Evolutionary conservation across 176 grass and related monocot genomes (phyloP), one percentile per base, ranked within the genome.

Genomic region (Tillandsia fasciculata): DNA sequence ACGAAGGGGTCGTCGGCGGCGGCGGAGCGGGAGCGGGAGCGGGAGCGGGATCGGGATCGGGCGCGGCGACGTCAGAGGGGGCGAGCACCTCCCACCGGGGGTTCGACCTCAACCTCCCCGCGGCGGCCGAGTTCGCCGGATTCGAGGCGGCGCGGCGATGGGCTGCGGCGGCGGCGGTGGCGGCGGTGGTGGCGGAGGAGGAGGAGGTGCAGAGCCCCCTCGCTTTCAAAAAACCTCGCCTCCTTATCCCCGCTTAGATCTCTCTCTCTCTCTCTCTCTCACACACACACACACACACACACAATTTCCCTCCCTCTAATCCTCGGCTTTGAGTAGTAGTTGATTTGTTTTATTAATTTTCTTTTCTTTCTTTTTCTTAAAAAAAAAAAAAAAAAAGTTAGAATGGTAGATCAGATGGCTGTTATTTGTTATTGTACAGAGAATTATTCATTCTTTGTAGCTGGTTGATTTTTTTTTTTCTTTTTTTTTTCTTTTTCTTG

Each of bases 91-190:
- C 17, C 56, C 56, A 61, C 15, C 15, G 9, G 12, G 72, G 50
- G 3, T 91, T 96, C 64, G 93, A 96, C 75, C 82, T 96, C 22
- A 96, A 96, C 71, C 52, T 90, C 10, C 93, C 93, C 1, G 86
- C 83, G 15, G 48, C 83, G 68, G 71, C 80, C 11, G 88, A 89
- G 73, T 56, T 70, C n/a, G 68, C 52, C 33, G 68, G 69, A 15
- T 22, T 71, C 26, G 71, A 12, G 12, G 66, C 65, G n/a, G 65
- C 65, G 53, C 48, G 65, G 33, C 71, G 73, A 28, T 79, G 76
- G 70, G 13, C 33, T 0, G 33, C 33, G 33, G 33, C 28, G 2
- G 67, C 24, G 1, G 2, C 24, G 1, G 2, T 52, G 1, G 56
- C 27, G 1, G 2, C 24, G 1, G 2, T 52, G 1, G 56, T 20